Base-by-base conservation (phyloP, 805 yeast genomes). In the Cephaloascus albidus region DNA sequence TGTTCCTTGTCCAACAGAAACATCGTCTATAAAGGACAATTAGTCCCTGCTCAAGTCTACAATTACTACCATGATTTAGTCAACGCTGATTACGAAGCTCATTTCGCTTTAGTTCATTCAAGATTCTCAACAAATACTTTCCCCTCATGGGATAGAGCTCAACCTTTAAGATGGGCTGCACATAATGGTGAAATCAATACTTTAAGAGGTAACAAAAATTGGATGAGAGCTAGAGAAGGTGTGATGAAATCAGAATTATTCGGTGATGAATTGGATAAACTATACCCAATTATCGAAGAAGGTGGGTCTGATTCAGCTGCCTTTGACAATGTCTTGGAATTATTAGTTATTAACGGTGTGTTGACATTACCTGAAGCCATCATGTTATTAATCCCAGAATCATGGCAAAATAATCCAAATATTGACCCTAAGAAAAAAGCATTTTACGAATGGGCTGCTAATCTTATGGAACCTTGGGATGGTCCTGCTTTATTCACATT, bases 141-240 rank as follows among this genome's bases (percentile, higher is more conserved):
- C 78, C 98, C 98, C 36, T 87, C 96, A n/a, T 90, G 98, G 98
- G 98, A 93, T 65, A 79, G 98, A 64, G 97, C 98, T 18, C 98
- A 90, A 65, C 98, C 98, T 37, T 73, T 90, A 55, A 74, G 97
- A 61, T 82, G 94, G 83, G 86, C 95, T 26, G 98, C 98, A 32
- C 98, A 90, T 67, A 90, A 90, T 61, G 98, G 98, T 72, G 98
- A 90, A 65, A 93, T 90, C 61, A 90, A 90, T 65, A 90, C 98
- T 33, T 68, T 90, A 56, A 78, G 97, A 62, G 98, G 98, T 51
- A 90, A 90, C 76, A 93, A 90, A 65, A 90, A 90, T 66, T 93
- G 97, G 97, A 89, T 93, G 97, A 78, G 96, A 50, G 93, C 97
- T 34, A 84, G 95, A 61, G 98, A 90, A 69, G 97, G 97, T 68